Evolutionary conservation across 106 monocot genomes (phyloP).

Genomic region (Acanthochlamys bracteata): DNA sequence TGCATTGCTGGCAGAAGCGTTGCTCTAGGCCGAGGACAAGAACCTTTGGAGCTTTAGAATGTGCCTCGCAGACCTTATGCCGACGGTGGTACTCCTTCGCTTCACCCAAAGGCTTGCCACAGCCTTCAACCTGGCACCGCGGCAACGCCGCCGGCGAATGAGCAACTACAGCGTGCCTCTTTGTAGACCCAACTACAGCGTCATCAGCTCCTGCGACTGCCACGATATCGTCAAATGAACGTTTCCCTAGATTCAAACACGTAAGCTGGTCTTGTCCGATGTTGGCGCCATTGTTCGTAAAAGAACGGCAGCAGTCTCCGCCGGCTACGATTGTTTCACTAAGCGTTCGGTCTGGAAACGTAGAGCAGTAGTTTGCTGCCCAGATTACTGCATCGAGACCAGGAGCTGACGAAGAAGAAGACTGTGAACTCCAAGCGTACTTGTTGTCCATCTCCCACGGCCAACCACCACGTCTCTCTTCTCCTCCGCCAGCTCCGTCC

Average conservation of each 20-base stretch:
- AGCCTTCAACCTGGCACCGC: slow-evolving; percentile 70
- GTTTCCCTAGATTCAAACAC: slow-evolving; percentile 71
- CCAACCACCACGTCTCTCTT: background rate
- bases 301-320: no score
- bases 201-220: background rate
- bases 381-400: no score
- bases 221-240: slow-evolving; percentile 38
- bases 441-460: background rate
- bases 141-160: slow-evolving; percentile 18
- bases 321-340: no score
- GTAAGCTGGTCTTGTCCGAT: slow-evolving; percentile 31
- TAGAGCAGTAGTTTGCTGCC: no score
- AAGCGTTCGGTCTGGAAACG: no score
- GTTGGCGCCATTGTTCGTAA: background rate
- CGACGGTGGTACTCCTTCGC: slow-evolving; percentile 63
- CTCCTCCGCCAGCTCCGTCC: background rate
- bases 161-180: slow-evolving; percentile 9
- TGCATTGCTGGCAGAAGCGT: slow-evolving; percentile 59
- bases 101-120: slow-evolving; percentile 30
- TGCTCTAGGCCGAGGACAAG: slow-evolving; percentile 56
- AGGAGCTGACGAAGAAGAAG: background rate
- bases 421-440: background rate
- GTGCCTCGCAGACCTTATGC: slow-evolving; percentile 71
- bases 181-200: background rate
- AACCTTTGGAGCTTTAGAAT: slow-evolving; percentile 62